Evolutionary conservation across 2,329 filamentous ascomycete genomes (phyloP), one percentile per base, ranked within the genome.

Genomic region (Zymoseptoria brevis): DNA sequence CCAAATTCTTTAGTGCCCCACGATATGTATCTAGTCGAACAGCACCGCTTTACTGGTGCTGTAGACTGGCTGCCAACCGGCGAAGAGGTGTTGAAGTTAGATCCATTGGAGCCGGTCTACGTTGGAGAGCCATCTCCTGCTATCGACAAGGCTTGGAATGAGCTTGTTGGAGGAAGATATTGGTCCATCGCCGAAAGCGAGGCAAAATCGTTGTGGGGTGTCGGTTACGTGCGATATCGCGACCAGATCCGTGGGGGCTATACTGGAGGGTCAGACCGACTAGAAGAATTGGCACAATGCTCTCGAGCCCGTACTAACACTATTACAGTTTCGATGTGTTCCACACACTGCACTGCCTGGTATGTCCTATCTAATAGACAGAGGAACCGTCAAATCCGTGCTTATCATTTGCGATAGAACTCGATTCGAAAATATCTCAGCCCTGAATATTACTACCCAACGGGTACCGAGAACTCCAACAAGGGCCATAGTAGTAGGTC

Each of bases 121-220:
- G 49, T 50, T 2, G 49, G 49, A 19, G 49, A 50, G 3, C 49
- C 49, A 1, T 2, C 49, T 50, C 49, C 49, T 4, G 49, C 13
- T 24, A 50, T 55, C 13, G 30, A 55, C 13, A 11, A 45, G n/a
- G 35, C 26, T 26, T 55, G 54, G 54, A 3, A 48, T 13, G 19
- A 55, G 11, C 21, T 55, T 29, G 35, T 55, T 21, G 35, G 45
- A 2, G 1, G 13, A 5, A 29, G 54, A 48, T 55, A 55, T 21
- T 55, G 16, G 24, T 55, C 26, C 30, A 50, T 55, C 54, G n/a
- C 54, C 19, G 54, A 55, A 22, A 41, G 45, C 19, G 54, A 55
- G 54, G 54, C 54, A 13, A 55, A 29, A 16, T 21, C 41, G 16
- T 19, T 35, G 1, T 55, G 54, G 54, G 24, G 24, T 13, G 41